A percentile compares a stretch with the other conserved stretches of the same genome.
These are phyloP conservation scores for Sonneratia alba DNA, from an alignment of 345 rosid species.

Conservation along the genomic window DNA sequence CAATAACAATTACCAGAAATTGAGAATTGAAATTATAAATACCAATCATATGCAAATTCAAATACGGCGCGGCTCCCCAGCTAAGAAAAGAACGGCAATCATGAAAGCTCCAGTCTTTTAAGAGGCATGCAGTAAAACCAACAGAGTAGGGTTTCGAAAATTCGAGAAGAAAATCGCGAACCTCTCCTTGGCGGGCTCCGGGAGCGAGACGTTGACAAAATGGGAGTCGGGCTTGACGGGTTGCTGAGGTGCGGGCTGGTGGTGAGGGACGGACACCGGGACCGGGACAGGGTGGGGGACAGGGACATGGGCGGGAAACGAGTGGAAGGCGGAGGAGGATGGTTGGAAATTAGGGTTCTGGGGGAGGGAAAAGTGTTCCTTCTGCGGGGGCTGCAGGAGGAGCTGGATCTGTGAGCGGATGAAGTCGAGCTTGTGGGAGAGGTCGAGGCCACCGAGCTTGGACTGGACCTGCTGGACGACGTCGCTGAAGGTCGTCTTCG, in stretches of 20 bases:
- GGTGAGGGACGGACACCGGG: background rate
- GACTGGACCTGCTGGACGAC: conserved; percentile 23
- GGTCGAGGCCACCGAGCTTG: conserved; percentile 25
- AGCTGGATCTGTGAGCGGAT: conserved; percentile 25
- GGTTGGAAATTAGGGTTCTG: conserved; percentile 15
- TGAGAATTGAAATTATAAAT: background rate
- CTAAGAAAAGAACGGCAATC: too few relatives aligned
- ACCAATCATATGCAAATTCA: background rate
- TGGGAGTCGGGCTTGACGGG: conserved; percentile 6
- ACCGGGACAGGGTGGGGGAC: background rate
- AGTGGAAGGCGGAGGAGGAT: conserved; percentile 15
- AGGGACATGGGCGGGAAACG: conserved; percentile 9
- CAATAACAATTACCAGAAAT: background rate
- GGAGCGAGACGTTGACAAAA: conserved; percentile 2
- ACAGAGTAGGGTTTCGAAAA: background rate
- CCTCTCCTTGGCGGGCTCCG: conserved; percentile 11
- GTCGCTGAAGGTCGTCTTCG: conserved; percentile 16
- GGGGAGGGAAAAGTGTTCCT: conserved; percentile 2
- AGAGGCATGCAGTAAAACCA: background rate
- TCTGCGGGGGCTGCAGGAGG: conserved; percentile 13
- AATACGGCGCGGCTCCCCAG: background rate
- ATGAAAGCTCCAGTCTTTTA: background rate
- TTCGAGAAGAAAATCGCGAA: background rate
- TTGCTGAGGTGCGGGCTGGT: background rate
- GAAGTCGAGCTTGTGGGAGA: conserved; percentile 29